Evolutionary conservation across 305 asterid genomes (phyloP), one percentile per base, ranked within the genome.

Genomic region (Solanum chacoense): DNA sequence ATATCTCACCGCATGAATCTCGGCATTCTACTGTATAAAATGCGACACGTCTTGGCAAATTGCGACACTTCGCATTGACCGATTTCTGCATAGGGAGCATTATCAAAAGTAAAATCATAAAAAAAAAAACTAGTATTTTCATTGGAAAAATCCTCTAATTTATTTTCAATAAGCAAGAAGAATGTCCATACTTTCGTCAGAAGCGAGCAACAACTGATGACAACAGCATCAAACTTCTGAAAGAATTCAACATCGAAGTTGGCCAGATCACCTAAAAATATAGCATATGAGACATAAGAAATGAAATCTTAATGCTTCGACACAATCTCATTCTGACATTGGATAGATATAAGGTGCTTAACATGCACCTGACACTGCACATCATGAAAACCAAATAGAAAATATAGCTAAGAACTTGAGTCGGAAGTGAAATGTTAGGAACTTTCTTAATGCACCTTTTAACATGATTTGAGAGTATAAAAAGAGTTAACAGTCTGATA

Each of bases 1-100:
- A 97, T 89, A 97, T 92, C 93, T 97, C 99, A 76, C 96, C 99
- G 84, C 99, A 96, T 1, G 96, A 95, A 91, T 94, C 99, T 92
- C 98, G 94, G 92, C 98, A 96, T 89, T 96, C 98, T 90, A 97
- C 99, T 10, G 94, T 79, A 88, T 97, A 95, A 93, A 96, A 97
- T 63, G 98, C 94, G 86, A 94, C 91, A 14, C 98, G 98, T 91
- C 93, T 97, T 85, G 92, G 90, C 85, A 86, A 91, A 90, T 94
- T 95, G 92, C 97, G 98, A 87, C 99, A 95, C 93, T 94, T 95
- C 85, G 91, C 97, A 74, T 96, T 95, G 72, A 94, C 94, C 71
- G 93, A 93, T 92, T 91, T 92, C 99, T 96, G 98, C 93, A 91
- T 79, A 87, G 88, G 84, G 85, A 80, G 69, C 69, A 28, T 28